phyloP scores from a whole-genome alignment of 108 stramenopile genomes.

The Cyclotella choctawhatcheeana region DNA sequence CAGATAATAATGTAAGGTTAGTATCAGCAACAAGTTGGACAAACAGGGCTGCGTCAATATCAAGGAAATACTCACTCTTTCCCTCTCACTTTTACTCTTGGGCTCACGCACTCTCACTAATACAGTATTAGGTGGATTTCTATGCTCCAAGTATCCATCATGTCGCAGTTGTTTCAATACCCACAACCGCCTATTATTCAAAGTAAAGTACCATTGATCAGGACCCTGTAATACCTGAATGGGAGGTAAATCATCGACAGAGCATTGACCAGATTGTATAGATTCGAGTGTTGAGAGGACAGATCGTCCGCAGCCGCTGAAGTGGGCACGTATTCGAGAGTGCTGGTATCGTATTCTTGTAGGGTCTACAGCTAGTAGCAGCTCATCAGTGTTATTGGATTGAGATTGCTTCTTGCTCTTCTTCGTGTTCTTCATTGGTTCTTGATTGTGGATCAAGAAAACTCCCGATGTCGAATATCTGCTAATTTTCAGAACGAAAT shows the following conservation, averaged over 20 bases:
- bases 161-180: slow-evolving; percentile 86
- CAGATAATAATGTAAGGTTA: too few relatives aligned
- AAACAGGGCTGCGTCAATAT: too few relatives aligned
- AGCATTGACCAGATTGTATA: slow-evolving; percentile 69
- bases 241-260: slow-evolving; percentile 75
- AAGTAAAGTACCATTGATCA: slow-evolving; percentile 86
- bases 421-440: background rate
- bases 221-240: slow-evolving; percentile 88
- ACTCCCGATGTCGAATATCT: background rate
- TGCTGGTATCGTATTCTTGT: slow-evolving; percentile 88
- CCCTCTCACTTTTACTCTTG: slow-evolving; percentile 68
- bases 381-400: background rate
- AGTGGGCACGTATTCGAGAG: slow-evolving; percentile 84
- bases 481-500: background rate
- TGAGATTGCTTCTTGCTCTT: background rate
- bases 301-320: slow-evolving; percentile 89
- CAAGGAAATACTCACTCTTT: too few relatives aligned
- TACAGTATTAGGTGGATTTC: slow-evolving; percentile 49
- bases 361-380: slow-evolving; percentile 77
- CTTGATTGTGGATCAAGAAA: background rate
- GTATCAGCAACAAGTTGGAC: too few relatives aligned
- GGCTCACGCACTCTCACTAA: slow-evolving; percentile 67
- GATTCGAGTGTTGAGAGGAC: slow-evolving; percentile 77
- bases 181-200: slow-evolving; percentile 93
- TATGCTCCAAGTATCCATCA: slow-evolving; percentile 64